A percentile compares a stretch with the other conserved stretches of the same genome.
phyloP scores from a whole-genome alignment of 2,329 filamentous ascomycete species.

The Fusarium cyanostomum region DNA sequence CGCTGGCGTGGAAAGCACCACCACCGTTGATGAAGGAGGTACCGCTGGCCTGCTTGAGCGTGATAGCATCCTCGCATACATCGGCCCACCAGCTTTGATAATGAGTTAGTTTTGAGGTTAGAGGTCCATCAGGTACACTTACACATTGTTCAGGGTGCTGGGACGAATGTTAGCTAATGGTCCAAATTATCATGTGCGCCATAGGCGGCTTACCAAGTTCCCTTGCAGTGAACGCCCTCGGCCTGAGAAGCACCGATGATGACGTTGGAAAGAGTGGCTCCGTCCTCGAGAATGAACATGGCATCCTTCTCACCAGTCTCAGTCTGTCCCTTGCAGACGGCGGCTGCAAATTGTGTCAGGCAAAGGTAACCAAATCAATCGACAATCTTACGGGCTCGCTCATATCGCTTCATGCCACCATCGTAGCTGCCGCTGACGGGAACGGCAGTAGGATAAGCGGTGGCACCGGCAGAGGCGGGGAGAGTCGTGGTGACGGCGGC shows the following conservation, averaged over 20 bases:
- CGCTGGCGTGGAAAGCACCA: conserved; percentile 29
- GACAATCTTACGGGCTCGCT: conserved; percentile 26
- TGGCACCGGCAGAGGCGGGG: conserved; percentile 29
- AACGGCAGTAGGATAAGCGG: conserved; percentile 33
- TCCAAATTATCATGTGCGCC: too few relatives aligned
- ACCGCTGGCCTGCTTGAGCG: conserved; percentile 51
- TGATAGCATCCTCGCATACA: conserved; percentile 51
- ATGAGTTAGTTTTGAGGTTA: background rate
- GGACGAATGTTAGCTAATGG: background rate
- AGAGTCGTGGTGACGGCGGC: conserved; percentile 36
- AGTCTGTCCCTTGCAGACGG: conserved; percentile 39
- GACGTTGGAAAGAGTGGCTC: conserved; percentile 61
- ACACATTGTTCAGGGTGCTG: conserved; percentile 48
- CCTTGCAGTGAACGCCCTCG: conserved; percentile 62
- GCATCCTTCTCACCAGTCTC: conserved; percentile 47
- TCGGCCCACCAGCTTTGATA: conserved; percentile 47
- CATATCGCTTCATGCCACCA: conserved; percentile 37
- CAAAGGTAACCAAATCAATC: accelerated
- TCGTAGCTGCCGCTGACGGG: conserved; percentile 33
- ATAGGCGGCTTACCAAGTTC: conserved; percentile 48
- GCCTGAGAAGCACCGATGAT: conserved; percentile 62
- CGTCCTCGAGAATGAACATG: conserved; percentile 62
- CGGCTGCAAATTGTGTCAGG: conserved; percentile 11
- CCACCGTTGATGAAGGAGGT: conserved; percentile 52
- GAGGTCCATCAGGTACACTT: background rate